A percentile compares a stretch with the other conserved stretches of the same genome.
Conservation (phyloP, 768 basidiomycete species). For the Auriscalpium vulgare region DNA sequence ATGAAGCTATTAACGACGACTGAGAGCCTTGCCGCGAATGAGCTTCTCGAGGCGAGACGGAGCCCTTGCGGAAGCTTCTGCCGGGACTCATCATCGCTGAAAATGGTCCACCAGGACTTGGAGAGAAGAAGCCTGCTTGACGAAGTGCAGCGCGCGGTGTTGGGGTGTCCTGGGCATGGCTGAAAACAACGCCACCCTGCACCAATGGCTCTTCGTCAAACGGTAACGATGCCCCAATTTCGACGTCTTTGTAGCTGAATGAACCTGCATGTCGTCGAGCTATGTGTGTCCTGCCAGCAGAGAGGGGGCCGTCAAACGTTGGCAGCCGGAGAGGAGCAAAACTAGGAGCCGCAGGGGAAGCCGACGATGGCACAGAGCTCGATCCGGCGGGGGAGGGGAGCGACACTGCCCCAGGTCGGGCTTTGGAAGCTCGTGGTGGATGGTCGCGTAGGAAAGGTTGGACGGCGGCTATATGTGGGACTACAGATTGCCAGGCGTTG, state of each 20-base stretch:
- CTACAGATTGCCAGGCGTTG: conserved; percentile 65
- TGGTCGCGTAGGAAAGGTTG: conserved; percentile 50
- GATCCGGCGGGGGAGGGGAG: conserved; percentile 7
- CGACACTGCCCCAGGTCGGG: conserved; percentile 22
- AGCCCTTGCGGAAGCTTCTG: neutral
- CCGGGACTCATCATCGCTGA: neutral
- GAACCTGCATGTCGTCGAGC: conserved; percentile 87
- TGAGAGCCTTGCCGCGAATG: conserved; percentile 40
- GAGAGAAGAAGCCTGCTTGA: conserved; percentile 11
- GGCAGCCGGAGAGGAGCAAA: conserved; percentile 17
- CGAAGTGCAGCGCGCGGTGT: conserved; percentile 20
- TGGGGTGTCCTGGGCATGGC: conserved; percentile 19
- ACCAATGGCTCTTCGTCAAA: conserved; percentile 36
- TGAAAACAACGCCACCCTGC: conserved; percentile 36
- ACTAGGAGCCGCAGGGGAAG: conserved; percentile 6
- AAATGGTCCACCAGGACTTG: neutral
- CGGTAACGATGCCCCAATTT: conserved; percentile 77
- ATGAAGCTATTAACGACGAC: conserved; percentile 32
- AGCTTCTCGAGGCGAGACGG: conserved; percentile 12
- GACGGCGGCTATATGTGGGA: conserved; percentile 68
- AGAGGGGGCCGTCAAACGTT: conserved; percentile 21
- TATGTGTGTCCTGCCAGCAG: conserved; percentile 31
- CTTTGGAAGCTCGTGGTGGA: conserved; percentile 29
- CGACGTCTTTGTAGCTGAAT: conserved; percentile 87
- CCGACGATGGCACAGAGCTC: conserved; percentile 22